Percentiles rank a stretch among this genome's conserved stretches.
These are phyloP conservation scores for Debaryomycetaceae sp. DNA, from an alignment of 1,139 yeast genomes.

Conservation along the genomic window DNA sequence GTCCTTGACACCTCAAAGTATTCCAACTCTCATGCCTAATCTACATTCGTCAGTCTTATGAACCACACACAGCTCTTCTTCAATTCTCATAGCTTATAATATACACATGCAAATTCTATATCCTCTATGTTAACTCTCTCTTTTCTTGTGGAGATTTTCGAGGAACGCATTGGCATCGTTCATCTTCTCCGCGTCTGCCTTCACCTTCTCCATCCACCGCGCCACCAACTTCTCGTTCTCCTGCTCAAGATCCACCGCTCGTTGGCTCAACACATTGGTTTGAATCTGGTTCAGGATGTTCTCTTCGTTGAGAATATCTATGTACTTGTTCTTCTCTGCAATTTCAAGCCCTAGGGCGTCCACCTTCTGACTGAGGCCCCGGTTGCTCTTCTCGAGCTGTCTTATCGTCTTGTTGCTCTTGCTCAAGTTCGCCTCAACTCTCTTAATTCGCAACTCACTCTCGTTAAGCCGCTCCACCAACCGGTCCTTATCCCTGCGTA, in stretches of 20 bases:
- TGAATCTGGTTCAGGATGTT: slow-evolving; percentile 67
- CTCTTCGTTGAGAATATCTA: slow-evolving; percentile 69
- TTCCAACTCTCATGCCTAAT: slow-evolving; percentile 15
- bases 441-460: slow-evolving; percentile 22
- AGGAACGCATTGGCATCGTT: slow-evolving; percentile 51
- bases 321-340: slow-evolving; percentile 50
- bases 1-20: slow-evolving; percentile 63
- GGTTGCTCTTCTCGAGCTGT: slow-evolving; percentile 19
- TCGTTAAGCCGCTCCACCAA: slow-evolving; percentile 24
- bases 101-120: neutral
- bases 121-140: neutral
- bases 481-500: slow-evolving; percentile 11
- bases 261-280: slow-evolving; percentile 52
- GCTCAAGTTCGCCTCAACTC: slow-evolving; percentile 14
- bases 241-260: slow-evolving; percentile 6
- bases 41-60: neutral
- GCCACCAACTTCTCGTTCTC: slow-evolving; percentile 56
- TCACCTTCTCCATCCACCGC: slow-evolving; percentile 60
- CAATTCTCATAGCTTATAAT: neutral
- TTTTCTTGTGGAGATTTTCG: slow-evolving; percentile 1
- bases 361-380: slow-evolving; percentile 27
- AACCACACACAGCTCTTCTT: too few relatives aligned
- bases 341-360: slow-evolving; percentile 43
- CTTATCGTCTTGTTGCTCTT: slow-evolving; percentile 12
- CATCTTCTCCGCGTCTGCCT: slow-evolving; percentile 56